These are phyloP conservation scores for Metroxylon sagu DNA, from an alignment of 176 grass and related monocot species.

Conservation along the genomic window DNA sequence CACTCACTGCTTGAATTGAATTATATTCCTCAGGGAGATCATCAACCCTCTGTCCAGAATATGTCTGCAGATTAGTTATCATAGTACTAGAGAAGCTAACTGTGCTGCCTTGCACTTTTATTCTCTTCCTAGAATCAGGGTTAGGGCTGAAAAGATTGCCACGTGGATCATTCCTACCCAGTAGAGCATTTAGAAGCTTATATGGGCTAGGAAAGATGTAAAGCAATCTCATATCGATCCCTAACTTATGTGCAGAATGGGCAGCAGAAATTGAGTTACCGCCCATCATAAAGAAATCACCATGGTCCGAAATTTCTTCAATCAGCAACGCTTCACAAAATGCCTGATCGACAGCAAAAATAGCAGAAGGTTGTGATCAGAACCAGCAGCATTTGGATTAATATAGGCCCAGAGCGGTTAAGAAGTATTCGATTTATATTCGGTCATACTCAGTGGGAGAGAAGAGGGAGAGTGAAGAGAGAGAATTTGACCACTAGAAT, in stretches of 20 bases:
- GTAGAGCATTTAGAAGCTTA: constrained; percentile 56
- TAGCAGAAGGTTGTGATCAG: too few relatives aligned
- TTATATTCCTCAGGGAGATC: constrained; percentile 13
- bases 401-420: too few relatives aligned
- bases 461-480: too few relatives aligned
- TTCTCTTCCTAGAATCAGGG: constrained; percentile 20
- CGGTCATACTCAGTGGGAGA: too few relatives aligned
- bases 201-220: constrained; percentile 60
- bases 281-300: constrained; percentile 77
- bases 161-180: constrained; percentile 3
- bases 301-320: constrained; percentile 63
- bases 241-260: constrained; percentile 60
- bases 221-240: constrained; percentile 72
- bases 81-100: background rate
- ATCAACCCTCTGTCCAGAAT: background rate
- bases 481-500: too few relatives aligned
- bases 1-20: constrained; percentile 7
- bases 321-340: constrained; percentile 58
- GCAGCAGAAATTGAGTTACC: constrained; percentile 87
- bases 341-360: constrained; percentile 30
- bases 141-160: constrained; percentile 17
- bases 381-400: too few relatives aligned
- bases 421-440: too few relatives aligned
- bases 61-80: background rate
- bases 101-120: constrained; percentile 14